These are phyloP conservation scores for Aspergillus haitiensis DNA, from an alignment of 495 filamentous ascomycete genomes.

Conservation along the genomic window DNA sequence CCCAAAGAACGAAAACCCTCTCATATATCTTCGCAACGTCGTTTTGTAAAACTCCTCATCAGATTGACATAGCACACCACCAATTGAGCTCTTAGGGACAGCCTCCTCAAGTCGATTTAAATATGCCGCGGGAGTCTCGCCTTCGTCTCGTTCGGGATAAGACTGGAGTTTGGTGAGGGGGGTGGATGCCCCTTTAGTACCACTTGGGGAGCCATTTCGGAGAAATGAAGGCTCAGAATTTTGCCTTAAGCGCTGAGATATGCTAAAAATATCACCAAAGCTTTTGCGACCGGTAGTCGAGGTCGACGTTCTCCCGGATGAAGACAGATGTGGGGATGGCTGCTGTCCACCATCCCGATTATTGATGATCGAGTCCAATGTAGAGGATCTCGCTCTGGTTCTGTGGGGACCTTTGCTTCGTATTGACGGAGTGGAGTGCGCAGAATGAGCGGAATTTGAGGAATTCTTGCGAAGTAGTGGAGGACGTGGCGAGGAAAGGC, in stretches of 20 bases:
- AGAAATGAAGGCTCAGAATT: conserved; percentile 67
- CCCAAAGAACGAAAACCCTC: conserved; percentile 88
- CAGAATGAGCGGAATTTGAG: conserved; percentile 65
- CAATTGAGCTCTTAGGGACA: conserved; percentile 75
- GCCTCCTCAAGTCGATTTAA: conserved; percentile 76
- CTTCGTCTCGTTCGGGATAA: conserved; percentile 77
- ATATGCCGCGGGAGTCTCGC: conserved; percentile 88
- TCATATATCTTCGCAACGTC: conserved; percentile 90
- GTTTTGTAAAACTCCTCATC: conserved; percentile 79
- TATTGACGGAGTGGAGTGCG: conserved; percentile 66
- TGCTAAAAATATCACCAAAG: conserved; percentile 80
- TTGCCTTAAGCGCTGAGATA: conserved; percentile 70
- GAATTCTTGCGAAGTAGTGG: conserved; percentile 61
- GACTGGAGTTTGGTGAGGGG: conserved; percentile 69
- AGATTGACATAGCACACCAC: conserved; percentile 77
- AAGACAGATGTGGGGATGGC: conserved; percentile 57
- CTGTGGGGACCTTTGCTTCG: conserved; percentile 28
- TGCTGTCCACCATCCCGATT: conserved; percentile 57
- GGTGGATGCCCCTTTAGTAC: conserved; percentile 57
- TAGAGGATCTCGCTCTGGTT: conserved; percentile 76
- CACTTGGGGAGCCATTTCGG: conserved; percentile 56
- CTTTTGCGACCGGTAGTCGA: conserved; percentile 85
- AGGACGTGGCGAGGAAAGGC: conserved; percentile 40
- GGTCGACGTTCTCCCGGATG: conserved; percentile 71
- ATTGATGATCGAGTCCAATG: conserved; percentile 71